phyloP scores from a whole-genome alignment of 768 basidiomycete species.

The Amanita fuliginea region DNA sequence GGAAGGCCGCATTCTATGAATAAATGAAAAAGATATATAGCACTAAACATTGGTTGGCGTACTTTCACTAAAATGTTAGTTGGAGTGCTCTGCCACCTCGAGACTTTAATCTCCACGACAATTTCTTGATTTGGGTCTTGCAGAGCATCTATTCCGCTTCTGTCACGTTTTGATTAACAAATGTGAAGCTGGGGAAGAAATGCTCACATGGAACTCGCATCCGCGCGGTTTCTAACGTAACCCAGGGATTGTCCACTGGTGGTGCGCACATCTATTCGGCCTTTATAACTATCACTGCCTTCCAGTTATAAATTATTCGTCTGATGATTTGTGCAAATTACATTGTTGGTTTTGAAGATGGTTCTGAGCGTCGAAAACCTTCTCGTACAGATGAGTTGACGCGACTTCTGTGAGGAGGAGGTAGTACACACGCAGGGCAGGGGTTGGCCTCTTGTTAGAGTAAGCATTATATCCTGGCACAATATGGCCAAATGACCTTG shows the following conservation, averaged over 20 bases:
- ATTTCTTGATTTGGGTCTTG: neutral
- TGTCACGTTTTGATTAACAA: conserved; percentile 8
- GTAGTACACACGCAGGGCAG: conserved; percentile 15
- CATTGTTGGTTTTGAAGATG: neutral
- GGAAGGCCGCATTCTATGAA: conserved; percentile 26
- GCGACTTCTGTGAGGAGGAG: neutral
- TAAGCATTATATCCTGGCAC: conserved; percentile 15
- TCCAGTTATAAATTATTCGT: neutral
- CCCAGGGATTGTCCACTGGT: conserved; percentile 18
- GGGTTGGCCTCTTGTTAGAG: conserved; percentile 14
- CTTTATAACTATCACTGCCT: conserved; percentile 17
- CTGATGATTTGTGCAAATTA: neutral
- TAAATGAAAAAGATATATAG: neutral
- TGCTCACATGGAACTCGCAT: conserved; percentile 15
- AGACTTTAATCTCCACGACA: neutral
- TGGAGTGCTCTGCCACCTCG: neutral
- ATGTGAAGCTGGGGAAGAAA: neutral
- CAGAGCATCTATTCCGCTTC: conserved; percentile 19
- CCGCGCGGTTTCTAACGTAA: conserved; percentile 18
- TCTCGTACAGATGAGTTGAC: neutral
- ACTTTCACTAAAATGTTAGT: neutral
- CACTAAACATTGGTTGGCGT: neutral
- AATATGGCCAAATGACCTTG: conserved; percentile 18
- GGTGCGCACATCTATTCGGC: conserved; percentile 25
- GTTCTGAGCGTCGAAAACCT: neutral